Evolutionary conservation across 2,329 filamentous ascomycete genomes (phyloP).

Genomic region (Fusarium luffae): DNA sequence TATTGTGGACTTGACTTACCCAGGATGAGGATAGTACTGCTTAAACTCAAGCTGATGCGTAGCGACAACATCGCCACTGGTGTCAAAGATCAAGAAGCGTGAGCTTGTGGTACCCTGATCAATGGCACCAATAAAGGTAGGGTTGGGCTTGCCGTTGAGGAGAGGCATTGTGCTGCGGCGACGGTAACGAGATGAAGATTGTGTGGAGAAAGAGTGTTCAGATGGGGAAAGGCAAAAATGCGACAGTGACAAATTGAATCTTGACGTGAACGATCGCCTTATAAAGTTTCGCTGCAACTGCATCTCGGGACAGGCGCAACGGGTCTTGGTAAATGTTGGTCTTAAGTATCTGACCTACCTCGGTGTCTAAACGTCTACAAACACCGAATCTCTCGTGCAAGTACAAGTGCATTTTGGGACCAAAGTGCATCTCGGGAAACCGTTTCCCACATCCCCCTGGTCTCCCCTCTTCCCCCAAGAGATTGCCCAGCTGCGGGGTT

Average conservation of each 20-base stretch:
- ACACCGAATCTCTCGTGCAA: constrained; percentile 17
- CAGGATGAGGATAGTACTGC: constrained; percentile 79
- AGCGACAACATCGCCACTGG: constrained; percentile 74
- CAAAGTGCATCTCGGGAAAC: constrained; percentile 21
- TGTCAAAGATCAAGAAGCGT: constrained; percentile 82
- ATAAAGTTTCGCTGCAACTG: constrained; percentile 3
- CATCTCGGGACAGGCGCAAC: constrained; percentile 16
- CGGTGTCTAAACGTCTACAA: constrained; percentile 4
- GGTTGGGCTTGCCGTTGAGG: constrained; percentile 41
- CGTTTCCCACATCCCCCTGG: background rate
- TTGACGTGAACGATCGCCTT: background rate
- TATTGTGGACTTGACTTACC: constrained; percentile 60
- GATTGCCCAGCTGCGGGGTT: constrained; percentile 31
- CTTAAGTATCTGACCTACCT: constrained; percentile 32
- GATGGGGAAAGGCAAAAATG: constrained; percentile 21
- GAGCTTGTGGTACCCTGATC: constrained; percentile 85
- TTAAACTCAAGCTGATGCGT: constrained; percentile 81
- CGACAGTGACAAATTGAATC: constrained; percentile 24
- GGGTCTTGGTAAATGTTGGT: background rate
- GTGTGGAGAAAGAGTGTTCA: constrained; percentile 19
- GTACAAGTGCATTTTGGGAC: constrained; percentile 6
- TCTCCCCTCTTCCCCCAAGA: constrained; percentile 28
- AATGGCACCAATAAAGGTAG: constrained; percentile 76
- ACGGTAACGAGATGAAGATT: background rate
- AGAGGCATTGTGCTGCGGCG: constrained; percentile 46